These are phyloP conservation scores for Trichophyton rubrum DNA, from an alignment of 2,329 filamentous ascomycete species.

Conservation along the genomic window DNA sequence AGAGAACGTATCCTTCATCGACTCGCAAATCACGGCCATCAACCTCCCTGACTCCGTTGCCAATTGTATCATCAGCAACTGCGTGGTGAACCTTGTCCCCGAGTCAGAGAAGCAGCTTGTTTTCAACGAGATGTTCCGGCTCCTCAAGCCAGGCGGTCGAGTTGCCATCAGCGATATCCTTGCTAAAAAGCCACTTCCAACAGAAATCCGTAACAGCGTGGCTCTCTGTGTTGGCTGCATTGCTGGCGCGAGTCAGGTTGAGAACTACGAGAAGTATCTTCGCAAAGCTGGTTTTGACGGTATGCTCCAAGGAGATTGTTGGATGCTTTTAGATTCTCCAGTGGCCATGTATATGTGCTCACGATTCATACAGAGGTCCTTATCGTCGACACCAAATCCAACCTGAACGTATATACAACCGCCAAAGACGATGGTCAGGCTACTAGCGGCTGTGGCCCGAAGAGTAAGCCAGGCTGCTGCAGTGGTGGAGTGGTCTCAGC, in stretches of 20 bases:
- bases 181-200: constrained; percentile 37
- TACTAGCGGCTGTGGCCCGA: constrained; percentile 12
- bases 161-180: constrained; percentile 51
- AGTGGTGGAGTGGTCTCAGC: not conserved
- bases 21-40: constrained; percentile 41
- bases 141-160: constrained; percentile 46
- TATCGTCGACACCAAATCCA: constrained; percentile 35
- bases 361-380: constrained; percentile 26
- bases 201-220: constrained; percentile 38
- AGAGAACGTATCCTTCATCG: constrained; percentile 41
- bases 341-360: not conserved
- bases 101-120: constrained; percentile 40
- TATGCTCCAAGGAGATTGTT: constrained; percentile 15
- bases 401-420: constrained; percentile 38
- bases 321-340: not conserved
- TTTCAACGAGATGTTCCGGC: constrained; percentile 46
- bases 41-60: constrained; percentile 32
- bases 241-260: constrained; percentile 42
- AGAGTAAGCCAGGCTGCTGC: constrained; percentile 5
- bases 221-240: constrained; percentile 50
- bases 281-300: constrained; percentile 40
- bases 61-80: constrained; percentile 52
- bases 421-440: constrained; percentile 14
- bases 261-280: constrained; percentile 43
- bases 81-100: constrained; percentile 49